A percentile compares a stretch with the other conserved stretches of the same genome.
phyloP scores from a whole-genome alignment of 2,329 filamentous ascomycete genomes.

The Stemphylium vesicarium region DNA sequence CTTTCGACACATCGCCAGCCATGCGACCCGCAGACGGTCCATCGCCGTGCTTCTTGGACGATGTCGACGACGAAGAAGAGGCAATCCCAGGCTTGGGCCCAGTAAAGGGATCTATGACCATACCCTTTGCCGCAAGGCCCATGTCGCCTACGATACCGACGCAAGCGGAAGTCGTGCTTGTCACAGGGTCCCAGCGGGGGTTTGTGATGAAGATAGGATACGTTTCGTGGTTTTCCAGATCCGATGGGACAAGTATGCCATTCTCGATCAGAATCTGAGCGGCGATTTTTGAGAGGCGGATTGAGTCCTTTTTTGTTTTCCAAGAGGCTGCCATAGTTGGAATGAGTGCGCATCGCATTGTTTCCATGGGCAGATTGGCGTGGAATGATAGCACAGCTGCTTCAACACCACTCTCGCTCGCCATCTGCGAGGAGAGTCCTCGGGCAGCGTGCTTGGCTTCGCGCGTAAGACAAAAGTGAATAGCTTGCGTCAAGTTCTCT shows the following conservation, averaged over 20 bases:
- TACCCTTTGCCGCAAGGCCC: conserved; percentile 64
- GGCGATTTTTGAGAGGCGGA: conserved; percentile 31
- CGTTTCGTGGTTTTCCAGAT: conserved; percentile 31
- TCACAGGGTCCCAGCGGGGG: conserved; percentile 67
- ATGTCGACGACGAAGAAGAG: not conserved
- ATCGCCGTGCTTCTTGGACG: not conserved
- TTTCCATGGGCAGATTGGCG: conserved; percentile 34
- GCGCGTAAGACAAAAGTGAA: conserved; percentile 25
- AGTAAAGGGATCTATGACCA: conserved; percentile 48
- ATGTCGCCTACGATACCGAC: conserved; percentile 61
- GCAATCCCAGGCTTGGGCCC: conserved; percentile 11
- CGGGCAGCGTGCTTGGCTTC: conserved; percentile 20
- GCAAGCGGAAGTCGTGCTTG: conserved; percentile 65
- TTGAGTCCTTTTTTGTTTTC: conserved; percentile 22
- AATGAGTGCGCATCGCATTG: conserved; percentile 29
- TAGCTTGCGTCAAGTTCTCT: conserved; percentile 32
- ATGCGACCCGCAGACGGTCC: conserved; percentile 15
- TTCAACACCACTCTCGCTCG: conserved; percentile 28
- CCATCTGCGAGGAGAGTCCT: conserved; percentile 31
- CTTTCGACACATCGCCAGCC: conserved; percentile 21
- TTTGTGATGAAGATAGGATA: conserved; percentile 42
- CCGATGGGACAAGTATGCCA: conserved; percentile 16
- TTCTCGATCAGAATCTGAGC: conserved; percentile 32
- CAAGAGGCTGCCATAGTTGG: conserved; percentile 32
- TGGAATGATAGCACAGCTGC: conserved; percentile 36